Conservation (phyloP, 768 basidiomycete species). For the Serendipita sp. region DNA sequence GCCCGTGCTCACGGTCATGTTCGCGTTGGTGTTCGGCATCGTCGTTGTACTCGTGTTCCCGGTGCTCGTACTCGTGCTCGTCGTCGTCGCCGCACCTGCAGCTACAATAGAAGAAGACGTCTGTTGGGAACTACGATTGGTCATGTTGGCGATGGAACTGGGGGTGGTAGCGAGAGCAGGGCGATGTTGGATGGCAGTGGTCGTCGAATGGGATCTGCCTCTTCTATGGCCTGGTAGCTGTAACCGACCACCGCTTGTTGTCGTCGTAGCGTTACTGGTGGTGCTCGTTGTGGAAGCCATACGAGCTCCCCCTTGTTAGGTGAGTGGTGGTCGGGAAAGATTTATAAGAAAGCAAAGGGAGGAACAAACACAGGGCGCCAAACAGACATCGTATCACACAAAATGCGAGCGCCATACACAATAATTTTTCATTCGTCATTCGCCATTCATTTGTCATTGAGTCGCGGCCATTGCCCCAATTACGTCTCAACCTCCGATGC, state of each 20-base stretch:
- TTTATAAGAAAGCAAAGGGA: no score
- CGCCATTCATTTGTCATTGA: conserved; percentile 17
- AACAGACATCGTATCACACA: no score
- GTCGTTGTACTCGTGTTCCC: background rate
- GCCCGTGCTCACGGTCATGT: background rate
- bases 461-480: background rate
- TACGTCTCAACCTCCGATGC: background rate
- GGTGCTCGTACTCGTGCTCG: no score
- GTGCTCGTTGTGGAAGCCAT: conserved; percentile 19
- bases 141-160: background rate
- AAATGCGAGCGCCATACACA: no score
- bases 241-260: background rate
- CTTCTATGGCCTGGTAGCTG: background rate
- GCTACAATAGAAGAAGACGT: no score
- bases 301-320: no score
- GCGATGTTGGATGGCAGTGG: background rate
- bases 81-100: no score
- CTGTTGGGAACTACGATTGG: no score
- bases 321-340: no score
- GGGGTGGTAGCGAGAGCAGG: background rate
- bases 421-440: no score
- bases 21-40: background rate
- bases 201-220: background rate
- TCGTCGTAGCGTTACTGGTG: no score
- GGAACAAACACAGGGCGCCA: no score